Base-by-base conservation (phyloP, 1,284 basidiomycete genomes). In the Ganoderma sinense region DNA sequence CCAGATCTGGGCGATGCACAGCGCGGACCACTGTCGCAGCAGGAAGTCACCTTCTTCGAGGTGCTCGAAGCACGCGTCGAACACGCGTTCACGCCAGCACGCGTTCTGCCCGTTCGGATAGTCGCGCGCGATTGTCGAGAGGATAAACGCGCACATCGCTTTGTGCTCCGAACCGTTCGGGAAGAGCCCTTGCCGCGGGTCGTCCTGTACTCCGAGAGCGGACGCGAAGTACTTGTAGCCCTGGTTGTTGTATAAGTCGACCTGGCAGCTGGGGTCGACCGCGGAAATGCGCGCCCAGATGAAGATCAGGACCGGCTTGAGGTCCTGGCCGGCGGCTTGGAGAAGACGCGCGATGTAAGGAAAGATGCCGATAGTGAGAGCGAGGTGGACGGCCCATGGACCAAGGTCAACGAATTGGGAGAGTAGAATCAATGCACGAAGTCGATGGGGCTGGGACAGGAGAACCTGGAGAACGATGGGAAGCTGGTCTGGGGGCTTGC, bases 221-320 rank as follows among this genome's bases (percentile, higher is more conserved):
- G 91, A 90, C 20, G 95, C 91, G 77, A 98, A 98, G 80, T 98
- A 98, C 75, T 91, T 91, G 84, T 93, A 97, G 0, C 95, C 95
- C 69, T 91, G 89, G 67, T 93, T 95, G 69, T 94, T 95, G 74
- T 94, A 90, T 7, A 99, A 84, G 78, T 99, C 97, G 58, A 92
- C 88, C 79, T 99, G 97, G 70, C 98, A 98, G 26, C 92, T 91
- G 8, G 93, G 91, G 80, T 99, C 98, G 39, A 99, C 97, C 2
- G 97, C 97, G 29, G 99, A 88, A 71, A 99, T 98, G 20, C 97
- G 89, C 1, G 97, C 95, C 98, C 98, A 99, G 72, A 99, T 99
- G 84, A 99, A 99, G 75, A 99, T 98, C 40, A 99, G 87, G n/a
- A 99, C 97, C 0, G 98, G 97, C 64, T 97, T 94, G 39, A 99